Conservation (phyloP, 495 filamentous ascomycete genomes). For the Evansstolkia leycettana region DNA sequence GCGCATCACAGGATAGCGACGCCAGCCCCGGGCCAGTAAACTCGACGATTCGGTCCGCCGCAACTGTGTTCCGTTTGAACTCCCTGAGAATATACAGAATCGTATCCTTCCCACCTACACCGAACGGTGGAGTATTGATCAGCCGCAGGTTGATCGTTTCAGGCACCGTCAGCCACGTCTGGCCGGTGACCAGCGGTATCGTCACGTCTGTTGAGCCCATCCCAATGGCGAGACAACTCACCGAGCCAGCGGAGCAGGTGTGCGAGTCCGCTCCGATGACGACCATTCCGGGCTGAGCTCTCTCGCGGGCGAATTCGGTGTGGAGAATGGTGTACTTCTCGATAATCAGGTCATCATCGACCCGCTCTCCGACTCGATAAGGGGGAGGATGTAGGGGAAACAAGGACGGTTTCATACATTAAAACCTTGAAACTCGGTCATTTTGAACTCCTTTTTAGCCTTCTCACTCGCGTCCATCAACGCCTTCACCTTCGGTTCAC, state of each 20-base stretch:
- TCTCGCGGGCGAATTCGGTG: slow-evolving; percentile 33
- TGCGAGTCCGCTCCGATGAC: slow-evolving; percentile 36
- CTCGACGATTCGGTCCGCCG: slow-evolving; percentile 32
- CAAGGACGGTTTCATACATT: slow-evolving; percentile 14
- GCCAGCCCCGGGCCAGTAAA: slow-evolving; percentile 25
- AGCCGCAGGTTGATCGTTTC: slow-evolving; percentile 27
- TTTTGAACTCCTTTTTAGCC: slow-evolving; percentile 24
- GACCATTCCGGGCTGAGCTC: slow-evolving; percentile 32
- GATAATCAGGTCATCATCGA: not conserved
- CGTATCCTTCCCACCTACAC: slow-evolving; percentile 34
- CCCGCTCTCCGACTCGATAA: not conserved
- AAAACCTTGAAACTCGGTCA: slow-evolving; percentile 33
- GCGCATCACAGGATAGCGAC: slow-evolving; percentile 26
- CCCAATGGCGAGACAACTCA: slow-evolving; percentile 30
- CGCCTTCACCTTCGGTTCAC: slow-evolving; percentile 17
- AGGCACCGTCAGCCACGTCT: slow-evolving; percentile 35
- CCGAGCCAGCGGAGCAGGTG: slow-evolving; percentile 29
- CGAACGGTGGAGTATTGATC: slow-evolving; percentile 17
- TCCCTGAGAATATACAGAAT: slow-evolving; percentile 32
- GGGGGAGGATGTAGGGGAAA: not conserved
- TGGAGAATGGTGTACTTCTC: slow-evolving; percentile 32
- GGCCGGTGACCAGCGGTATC: slow-evolving; percentile 30
- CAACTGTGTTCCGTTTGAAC: slow-evolving; percentile 34
- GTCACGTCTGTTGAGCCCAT: slow-evolving; percentile 34
- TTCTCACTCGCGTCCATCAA: slow-evolving; percentile 23